phyloP scores from a whole-genome alignment of 495 filamentous ascomycete species.

The Elasticomyces elasticus region DNA sequence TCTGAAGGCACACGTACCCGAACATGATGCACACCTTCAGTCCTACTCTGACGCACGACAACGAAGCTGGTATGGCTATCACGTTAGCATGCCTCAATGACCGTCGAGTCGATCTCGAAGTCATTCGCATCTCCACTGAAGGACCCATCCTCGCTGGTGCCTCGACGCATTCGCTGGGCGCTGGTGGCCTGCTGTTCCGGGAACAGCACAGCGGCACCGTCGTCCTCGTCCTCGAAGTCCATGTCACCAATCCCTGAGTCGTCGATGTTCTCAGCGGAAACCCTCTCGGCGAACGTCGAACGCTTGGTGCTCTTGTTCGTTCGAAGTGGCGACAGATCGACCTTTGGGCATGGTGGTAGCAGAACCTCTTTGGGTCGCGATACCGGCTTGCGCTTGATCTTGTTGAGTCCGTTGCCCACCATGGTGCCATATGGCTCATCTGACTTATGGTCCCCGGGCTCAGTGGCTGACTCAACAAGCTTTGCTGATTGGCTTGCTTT shows the following conservation, averaged over 20 bases:
- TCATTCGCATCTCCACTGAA: neutral
- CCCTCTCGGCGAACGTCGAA: neutral
- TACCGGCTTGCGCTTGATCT: neutral
- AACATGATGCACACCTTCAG: neutral
- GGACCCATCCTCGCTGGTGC: neutral
- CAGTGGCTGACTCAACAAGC: no score
- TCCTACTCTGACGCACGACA: neutral
- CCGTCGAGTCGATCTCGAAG: neutral
- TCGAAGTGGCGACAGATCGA: neutral
- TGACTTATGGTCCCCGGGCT: no score
- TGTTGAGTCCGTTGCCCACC: no score
- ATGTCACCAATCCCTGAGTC: neutral
- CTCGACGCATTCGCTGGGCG: neutral
- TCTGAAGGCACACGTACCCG: neutral
- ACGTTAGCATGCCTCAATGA: neutral
- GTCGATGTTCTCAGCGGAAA: no score
- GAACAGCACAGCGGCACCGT: neutral
- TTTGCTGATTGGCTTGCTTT: no score
- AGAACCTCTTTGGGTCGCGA: neutral
- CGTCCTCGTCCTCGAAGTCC: neutral
- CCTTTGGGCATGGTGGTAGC: neutral
- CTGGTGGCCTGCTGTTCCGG: neutral
- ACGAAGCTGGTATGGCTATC: neutral
- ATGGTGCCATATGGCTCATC: no score
- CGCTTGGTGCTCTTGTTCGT: neutral